A percentile compares a stretch with the other conserved stretches of the same genome.
phyloP scores from a whole-genome alignment of 805 yeast species.

The Ogataea naganishii region DNA sequence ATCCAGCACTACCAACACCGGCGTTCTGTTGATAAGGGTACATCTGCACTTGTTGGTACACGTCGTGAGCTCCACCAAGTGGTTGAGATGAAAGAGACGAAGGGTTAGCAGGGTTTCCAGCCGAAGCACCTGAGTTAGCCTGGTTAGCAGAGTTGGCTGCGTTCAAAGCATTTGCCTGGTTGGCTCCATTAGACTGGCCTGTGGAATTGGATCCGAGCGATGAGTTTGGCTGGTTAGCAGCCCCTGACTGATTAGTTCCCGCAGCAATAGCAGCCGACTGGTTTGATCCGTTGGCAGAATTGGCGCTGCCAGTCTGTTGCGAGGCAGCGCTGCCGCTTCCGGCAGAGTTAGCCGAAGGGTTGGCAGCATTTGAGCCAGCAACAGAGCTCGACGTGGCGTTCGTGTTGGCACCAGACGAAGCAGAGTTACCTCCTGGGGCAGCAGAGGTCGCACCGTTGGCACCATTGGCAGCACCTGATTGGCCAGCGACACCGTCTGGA shows the following conservation, averaged over 20 bases:
- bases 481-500: constrained; percentile 9
- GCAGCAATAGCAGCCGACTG: too few species aligned
- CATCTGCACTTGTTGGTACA: constrained; percentile 1
- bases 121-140: constrained; percentile 10
- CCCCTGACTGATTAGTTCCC: too few species aligned
- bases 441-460: too few species aligned
- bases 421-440: constrained; percentile 7
- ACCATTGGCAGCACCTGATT: constrained; percentile 13
- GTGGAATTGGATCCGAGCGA: too few species aligned
- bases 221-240: too few species aligned
- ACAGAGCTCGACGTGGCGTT: constrained; percentile 11
- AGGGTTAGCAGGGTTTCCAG: constrained; percentile 7
- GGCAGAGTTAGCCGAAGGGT: too few species aligned
- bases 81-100: constrained; percentile 7
- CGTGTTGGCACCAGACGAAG: constrained; percentile 13
- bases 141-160: too few species aligned
- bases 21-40: constrained; percentile 1
- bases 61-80: constrained; percentile 5
- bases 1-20: background rate
- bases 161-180: too few species aligned
- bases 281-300: too few species aligned
- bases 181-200: too few species aligned
- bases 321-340: too few species aligned
- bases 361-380: constrained; percentile 8
- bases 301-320: too few species aligned